Evolutionary conservation across 2,329 filamentous ascomycete species (phyloP).

Genomic region (Fusarium temperatum): DNA sequence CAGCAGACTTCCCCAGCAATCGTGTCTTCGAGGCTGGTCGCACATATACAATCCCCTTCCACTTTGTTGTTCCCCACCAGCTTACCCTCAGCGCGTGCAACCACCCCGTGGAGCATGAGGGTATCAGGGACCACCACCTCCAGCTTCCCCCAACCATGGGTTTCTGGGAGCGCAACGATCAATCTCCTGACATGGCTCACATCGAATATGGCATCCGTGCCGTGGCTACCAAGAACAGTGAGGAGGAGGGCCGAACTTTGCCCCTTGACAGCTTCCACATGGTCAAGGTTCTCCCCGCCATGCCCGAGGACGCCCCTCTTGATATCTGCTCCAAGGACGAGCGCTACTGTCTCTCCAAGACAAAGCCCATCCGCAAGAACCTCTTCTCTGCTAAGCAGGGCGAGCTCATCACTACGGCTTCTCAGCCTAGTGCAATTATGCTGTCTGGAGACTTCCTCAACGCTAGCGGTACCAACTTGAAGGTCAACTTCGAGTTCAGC

Average conservation of each 20-base stretch:
- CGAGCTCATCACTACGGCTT: conserved; percentile 55
- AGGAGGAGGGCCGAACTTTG: conserved; percentile 41
- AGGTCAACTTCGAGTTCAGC: conserved; percentile 58
- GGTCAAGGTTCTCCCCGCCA: conserved; percentile 63
- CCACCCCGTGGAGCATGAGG: conserved; percentile 56
- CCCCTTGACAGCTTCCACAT: conserved; percentile 54
- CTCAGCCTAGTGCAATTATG: conserved; percentile 59
- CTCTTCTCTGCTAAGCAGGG: conserved; percentile 63
- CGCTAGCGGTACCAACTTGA: conserved; percentile 53
- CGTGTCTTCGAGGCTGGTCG: conserved; percentile 58
- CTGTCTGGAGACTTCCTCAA: conserved; percentile 59
- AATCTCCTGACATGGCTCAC: conserved; percentile 63
- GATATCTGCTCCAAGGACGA: conserved; percentile 58
- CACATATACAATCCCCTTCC: conserved; percentile 63
- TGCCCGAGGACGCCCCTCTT: conserved; percentile 61
- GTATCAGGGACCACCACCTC: conserved; percentile 61
- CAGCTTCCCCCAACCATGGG: conserved; percentile 63
- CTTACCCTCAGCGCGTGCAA: conserved; percentile 66
- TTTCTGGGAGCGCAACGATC: conserved; percentile 63
- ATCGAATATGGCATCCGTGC: conserved; percentile 64
- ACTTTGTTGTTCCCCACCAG: conserved; percentile 67
- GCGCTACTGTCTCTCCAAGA: conserved; percentile 60
- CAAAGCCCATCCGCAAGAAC: conserved; percentile 63
- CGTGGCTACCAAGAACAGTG: conserved; percentile 47
- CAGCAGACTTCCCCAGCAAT: conserved; percentile 57